phyloP scores from a whole-genome alignment of 345 rosid species.

The Salix viminalis region DNA sequence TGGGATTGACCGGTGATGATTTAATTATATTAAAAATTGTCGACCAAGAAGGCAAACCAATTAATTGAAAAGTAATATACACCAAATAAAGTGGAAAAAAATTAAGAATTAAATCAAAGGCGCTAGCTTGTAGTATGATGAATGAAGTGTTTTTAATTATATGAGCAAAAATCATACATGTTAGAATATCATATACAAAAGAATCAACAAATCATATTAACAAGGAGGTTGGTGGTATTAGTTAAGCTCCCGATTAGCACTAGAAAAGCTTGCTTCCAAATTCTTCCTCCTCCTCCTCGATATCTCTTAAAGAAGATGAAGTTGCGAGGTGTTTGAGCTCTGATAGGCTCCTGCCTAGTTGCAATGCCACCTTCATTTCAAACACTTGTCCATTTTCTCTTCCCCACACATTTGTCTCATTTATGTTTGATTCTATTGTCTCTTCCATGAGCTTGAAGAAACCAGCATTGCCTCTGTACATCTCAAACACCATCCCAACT shows the following conservation, averaged over 20 bases:
- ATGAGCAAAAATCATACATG: no score
- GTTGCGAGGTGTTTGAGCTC: constrained; percentile 36
- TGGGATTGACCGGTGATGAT: no score
- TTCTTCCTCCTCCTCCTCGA: constrained; percentile 19
- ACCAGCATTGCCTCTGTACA: constrained; percentile 49
- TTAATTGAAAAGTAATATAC: no score
- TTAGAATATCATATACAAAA: no score
- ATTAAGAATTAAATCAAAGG: no score
- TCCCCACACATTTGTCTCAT: constrained; percentile 27
- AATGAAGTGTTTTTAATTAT: no score
- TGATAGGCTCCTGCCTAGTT: constrained; percentile 46
- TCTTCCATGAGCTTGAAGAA: constrained; percentile 43
- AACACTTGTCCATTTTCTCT: constrained; percentile 44
- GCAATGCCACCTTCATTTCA: constrained; percentile 37
- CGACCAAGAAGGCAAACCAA: no score
- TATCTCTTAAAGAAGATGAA: constrained; percentile 8
- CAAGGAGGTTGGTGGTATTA: neutral
- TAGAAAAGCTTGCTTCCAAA: constrained; percentile 54
- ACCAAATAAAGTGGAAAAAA: no score
- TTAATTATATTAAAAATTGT: no score
- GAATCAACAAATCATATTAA: no score
- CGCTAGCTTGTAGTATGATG: no score
- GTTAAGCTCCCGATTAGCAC: no score
- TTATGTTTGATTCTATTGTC: constrained; percentile 32
- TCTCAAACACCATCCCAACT: constrained; percentile 57